These are phyloP conservation scores for Thoreauomyces humboldtii DNA, from an alignment of 192 early-diverging fungal species.

Conservation along the genomic window DNA sequence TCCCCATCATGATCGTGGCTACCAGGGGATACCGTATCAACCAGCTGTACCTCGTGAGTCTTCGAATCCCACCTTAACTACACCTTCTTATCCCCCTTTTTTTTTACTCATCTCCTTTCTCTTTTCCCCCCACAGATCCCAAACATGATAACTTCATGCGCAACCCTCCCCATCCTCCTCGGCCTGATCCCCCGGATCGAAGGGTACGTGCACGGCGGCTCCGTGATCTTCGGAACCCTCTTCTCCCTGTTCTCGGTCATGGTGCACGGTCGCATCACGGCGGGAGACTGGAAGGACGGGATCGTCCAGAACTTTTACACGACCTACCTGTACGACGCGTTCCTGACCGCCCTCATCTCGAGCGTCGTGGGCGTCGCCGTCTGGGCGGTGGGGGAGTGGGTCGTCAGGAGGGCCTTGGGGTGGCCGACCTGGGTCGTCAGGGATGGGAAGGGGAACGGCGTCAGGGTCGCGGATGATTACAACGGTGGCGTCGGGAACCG, in stretches of 20 bases:
- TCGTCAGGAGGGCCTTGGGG: constrained; percentile 17
- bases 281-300: constrained; percentile 25
- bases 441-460: neutral
- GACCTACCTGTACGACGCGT: constrained; percentile 35
- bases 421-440: constrained; percentile 7
- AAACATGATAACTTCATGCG: constrained; percentile 36
- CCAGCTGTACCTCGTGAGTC: constrained; percentile 33
- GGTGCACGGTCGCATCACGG: constrained; percentile 17
- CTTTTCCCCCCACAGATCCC: no score
- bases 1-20: constrained; percentile 39
- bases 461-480: neutral
- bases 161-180: constrained; percentile 33
- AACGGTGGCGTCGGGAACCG: neutral
- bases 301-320: constrained; percentile 30
- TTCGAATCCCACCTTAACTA: no score
- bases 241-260: constrained; percentile 34
- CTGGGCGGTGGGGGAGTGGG: constrained; percentile 25
- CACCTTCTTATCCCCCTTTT: no score
- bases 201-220: constrained; percentile 24
- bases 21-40: constrained; percentile 26
- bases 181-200: constrained; percentile 37
- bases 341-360: constrained; percentile 30
- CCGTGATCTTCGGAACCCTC: constrained; percentile 34
- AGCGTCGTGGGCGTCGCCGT: constrained; percentile 33
- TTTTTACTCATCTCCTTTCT: no score